Conservation (phyloP, 169 alveolate genomes). For the Eimeria zaria region DNA sequence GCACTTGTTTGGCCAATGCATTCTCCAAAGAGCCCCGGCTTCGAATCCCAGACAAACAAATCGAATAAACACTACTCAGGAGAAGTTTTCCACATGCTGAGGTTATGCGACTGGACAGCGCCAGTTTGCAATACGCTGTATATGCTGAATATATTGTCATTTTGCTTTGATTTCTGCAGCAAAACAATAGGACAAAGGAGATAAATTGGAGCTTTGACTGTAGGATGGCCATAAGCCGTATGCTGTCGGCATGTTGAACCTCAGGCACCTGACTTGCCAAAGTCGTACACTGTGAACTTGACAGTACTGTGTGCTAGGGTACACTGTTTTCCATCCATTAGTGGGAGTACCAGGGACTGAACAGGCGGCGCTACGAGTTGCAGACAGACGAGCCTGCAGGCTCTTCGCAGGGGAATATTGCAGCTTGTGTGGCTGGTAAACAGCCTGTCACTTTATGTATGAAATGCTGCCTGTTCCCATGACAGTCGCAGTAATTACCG, state of each 20-base stretch:
- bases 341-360: neutral
- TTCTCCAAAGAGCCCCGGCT: neutral
- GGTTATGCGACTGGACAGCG: neutral
- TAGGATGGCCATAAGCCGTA: neutral
- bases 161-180: neutral
- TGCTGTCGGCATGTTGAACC: neutral
- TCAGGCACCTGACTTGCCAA: neutral
- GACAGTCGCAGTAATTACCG: neutral
- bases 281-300: neutral
- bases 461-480: neutral
- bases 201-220: neutral
- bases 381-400: neutral
- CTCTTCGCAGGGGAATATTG: neutral
- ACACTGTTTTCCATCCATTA: neutral
- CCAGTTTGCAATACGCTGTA: neutral
- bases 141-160: neutral
- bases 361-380: neutral
- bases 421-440: neutral
- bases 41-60: neutral
- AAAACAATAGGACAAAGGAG: neutral
- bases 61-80: neutral
- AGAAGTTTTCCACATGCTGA: neutral
- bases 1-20: no score
- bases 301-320: neutral
- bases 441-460: neutral